Base-by-base conservation (phyloP, 345 rosid species). In the Ceriops tagal region DNA sequence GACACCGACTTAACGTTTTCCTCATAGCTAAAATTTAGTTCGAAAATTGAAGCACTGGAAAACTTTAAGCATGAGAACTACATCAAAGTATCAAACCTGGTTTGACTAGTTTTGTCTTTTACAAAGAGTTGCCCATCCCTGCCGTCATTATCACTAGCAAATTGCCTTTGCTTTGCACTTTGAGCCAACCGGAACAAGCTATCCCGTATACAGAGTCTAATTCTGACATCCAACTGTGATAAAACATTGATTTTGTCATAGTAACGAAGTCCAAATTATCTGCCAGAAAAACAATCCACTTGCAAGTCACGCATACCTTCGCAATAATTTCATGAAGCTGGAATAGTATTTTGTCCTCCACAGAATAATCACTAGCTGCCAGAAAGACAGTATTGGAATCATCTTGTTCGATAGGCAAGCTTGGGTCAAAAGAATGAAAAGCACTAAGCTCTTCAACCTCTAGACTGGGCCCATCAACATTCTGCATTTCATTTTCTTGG, bases 151-250 rank as follows among this genome's bases (percentile, higher is more conserved):
- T 84, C 88, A 74, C 82, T 71, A 35, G 85, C 71, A 65, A 72
- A 74, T 79, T 90, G 90, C 86, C 98, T 89, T 71, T 85, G 90
- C 78, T 73, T 71, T 18, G 96, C 92, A 73, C 89, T 88, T 83
- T 89, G 92, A 74, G 97, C 96, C 84, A 95, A 73, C 78, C 97
- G 93, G 85, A 84, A 86, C 88, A 95, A 89, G 92, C 99, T 95
- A 86, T 90, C 96, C 34, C 99, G 87, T 56, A 90, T 87, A 69
- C 89, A 86, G 51, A 89, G 85, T 85, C 97, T 84, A 64, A 77
- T 76, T 74, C 83, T 80, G 75, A 74, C 71, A 73, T 92, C 93
- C 88, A 95, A 73, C 98, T 95, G 90, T 58, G 53, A 58, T 58
- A 77, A 71, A 79, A 71, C 43, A 72, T 51, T 66, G 65, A 65